phyloP scores from a whole-genome alignment of 176 grass and related monocot species.

The Chloris gayana region DNA sequence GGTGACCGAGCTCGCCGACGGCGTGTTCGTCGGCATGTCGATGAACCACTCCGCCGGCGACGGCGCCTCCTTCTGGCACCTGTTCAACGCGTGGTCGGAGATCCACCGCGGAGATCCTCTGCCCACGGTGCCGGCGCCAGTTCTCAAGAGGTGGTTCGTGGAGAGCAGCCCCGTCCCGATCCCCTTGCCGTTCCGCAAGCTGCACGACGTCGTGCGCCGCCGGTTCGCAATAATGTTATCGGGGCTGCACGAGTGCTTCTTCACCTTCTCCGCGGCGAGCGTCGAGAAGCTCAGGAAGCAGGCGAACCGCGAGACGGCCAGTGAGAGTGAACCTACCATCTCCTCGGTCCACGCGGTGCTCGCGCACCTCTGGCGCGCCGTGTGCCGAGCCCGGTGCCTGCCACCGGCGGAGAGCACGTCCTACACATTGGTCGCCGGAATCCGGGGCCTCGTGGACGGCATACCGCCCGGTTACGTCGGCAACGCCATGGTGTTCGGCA shows the following conservation, averaged over 20 bases:
- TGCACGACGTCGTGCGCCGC: neutral
- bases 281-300: constrained; percentile 29
- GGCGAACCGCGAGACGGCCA: constrained; percentile 45
- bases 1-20: constrained; percentile 36
- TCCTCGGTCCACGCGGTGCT: constrained; percentile 53
- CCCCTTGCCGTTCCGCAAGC: constrained; percentile 17
- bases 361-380: constrained; percentile 27
- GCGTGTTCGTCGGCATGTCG: constrained; percentile 24
- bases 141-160: constrained; percentile 38
- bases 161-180: constrained; percentile 23
- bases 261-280: constrained; percentile 41
- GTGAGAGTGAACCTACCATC: constrained; percentile 7
- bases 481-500: neutral
- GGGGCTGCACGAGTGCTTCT: constrained; percentile 29
- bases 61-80: neutral
- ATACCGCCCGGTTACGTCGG: constrained; percentile 43
- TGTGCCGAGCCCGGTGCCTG: constrained; percentile 40
- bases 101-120: neutral
- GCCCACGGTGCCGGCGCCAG: neutral
- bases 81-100: constrained; percentile 43
- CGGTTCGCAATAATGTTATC: neutral
- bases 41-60: neutral
- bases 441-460: constrained; percentile 11
- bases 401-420: constrained; percentile 1
- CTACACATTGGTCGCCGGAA: neutral